Percentiles rank a stretch among this genome's conserved stretches.
Conservation (phyloP, 108 stramenopile species). For the Pseudonitzschia multistriata region DNA sequence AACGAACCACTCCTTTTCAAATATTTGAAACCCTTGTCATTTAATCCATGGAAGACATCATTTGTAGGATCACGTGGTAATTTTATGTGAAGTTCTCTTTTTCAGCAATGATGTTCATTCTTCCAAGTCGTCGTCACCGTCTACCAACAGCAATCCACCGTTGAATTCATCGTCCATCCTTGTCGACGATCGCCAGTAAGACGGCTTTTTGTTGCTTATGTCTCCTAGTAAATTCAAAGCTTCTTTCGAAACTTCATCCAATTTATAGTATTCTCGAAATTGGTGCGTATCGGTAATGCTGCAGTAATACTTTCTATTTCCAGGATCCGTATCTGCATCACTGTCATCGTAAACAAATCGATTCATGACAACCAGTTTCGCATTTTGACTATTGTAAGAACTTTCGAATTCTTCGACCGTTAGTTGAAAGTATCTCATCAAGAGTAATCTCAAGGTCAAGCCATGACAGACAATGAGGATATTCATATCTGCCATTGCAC, state of each 20-base stretch:
- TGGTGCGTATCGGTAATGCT: constrained; percentile 3
- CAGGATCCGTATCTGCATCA: constrained; percentile 3
- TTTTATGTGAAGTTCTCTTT: neutral
- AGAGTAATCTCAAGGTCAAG: constrained; percentile 71
- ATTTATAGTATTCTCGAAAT: constrained; percentile 30
- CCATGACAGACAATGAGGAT: constrained; percentile 85
- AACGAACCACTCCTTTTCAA: too few species aligned
- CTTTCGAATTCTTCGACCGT: constrained; percentile 82
- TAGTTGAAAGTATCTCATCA: constrained; percentile 89
- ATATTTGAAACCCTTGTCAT: too few species aligned
- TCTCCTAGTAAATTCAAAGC: constrained; percentile 44
- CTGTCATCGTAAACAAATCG: neutral
- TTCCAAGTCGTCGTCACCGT: constrained; percentile 15
- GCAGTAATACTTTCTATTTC: constrained; percentile 14
- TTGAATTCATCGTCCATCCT: constrained; percentile 6
- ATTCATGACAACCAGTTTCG: constrained; percentile 74
- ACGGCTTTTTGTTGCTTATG: constrained; percentile 35
- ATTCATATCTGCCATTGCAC: constrained; percentile 47
- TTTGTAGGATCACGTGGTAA: too few species aligned
- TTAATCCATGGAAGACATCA: neutral
- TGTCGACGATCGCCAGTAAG: constrained; percentile 16
- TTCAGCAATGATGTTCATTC: neutral
- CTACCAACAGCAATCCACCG: constrained; percentile 5
- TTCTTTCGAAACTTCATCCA: constrained; percentile 36
- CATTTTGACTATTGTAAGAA: constrained; percentile 77